Percentiles rank a stretch among this genome's conserved stretches.
These are phyloP conservation scores for Ophiosphaerella korrae DNA, from an alignment of 2,329 filamentous ascomycete species.

Conservation along the genomic window DNA sequence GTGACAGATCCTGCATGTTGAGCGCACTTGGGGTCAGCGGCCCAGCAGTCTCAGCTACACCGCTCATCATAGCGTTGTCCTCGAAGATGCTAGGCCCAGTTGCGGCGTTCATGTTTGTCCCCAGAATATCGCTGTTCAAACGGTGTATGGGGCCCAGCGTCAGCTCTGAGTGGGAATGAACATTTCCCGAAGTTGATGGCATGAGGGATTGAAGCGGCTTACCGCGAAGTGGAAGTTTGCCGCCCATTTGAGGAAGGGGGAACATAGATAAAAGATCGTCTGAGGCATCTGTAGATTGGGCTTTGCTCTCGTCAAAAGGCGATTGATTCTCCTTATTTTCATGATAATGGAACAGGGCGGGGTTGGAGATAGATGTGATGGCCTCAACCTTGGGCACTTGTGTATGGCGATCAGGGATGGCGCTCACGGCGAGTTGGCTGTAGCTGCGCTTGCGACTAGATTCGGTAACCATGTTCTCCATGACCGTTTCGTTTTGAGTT, in stretches of 20 bases:
- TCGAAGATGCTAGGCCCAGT: conserved; percentile 6
- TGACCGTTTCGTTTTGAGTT: not conserved
- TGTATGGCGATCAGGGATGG: not conserved
- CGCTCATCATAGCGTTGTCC: conserved; percentile 4
- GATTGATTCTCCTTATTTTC: not conserved
- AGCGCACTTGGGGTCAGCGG: conserved; percentile 15
- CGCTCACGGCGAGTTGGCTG: conserved; percentile 6
- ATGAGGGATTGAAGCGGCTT: not conserved
- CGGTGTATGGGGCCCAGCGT: not conserved
- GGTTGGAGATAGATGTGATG: not conserved
- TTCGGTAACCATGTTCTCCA: conserved; percentile 2
- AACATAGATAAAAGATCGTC: not conserved
- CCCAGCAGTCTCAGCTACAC: not conserved
- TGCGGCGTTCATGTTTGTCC: not conserved
- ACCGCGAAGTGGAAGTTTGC: not conserved
- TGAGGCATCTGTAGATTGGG: not conserved
- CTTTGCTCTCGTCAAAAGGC: not conserved
- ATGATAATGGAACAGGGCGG: not conserved
- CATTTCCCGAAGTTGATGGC: not conserved
- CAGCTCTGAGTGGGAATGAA: not conserved
- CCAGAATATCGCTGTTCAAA: not conserved
- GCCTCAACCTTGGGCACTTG: not conserved
- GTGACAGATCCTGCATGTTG: conserved; percentile 18
- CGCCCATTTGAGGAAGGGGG: not conserved
- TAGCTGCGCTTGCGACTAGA: conserved; percentile 22